Evolutionary conservation across 108 stramenopile species (phyloP), one percentile per base, ranked within the genome.

Genomic region (Epithemia pelagica): DNA sequence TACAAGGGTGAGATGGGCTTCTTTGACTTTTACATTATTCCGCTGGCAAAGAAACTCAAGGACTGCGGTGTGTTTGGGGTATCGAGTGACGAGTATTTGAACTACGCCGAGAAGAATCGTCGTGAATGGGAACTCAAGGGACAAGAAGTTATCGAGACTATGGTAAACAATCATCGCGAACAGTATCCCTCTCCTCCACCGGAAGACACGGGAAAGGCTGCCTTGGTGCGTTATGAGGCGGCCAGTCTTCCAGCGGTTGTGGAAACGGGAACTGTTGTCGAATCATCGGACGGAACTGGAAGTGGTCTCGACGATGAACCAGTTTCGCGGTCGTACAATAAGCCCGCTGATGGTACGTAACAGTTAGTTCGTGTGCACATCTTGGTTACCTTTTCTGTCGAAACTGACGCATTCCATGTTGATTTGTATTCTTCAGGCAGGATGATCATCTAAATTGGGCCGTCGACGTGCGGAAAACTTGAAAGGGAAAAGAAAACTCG

Each of bases 1-100:
- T 84, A 80, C 64, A 65, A 80, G 37, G 80, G 80, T 66, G 71
- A 84, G 71, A 60, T 84, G 32, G 69, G 65, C 23, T 84, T 84
- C 71, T 81, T 71, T 63, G 75, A 81, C 56, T 61, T 76, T 52
- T 84, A 84, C 58, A 61, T 84, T 24, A 74, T 84, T 54, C 83
- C 83, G 19, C 69, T 84, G 28, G 77, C 83, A 27, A 76, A 72
- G 59, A 84, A 80, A 58, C 65, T 84, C 75, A 37, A 74, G 15
- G 67, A 73, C 24, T 78, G 77, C 32, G 77, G 80, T 22, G 75
- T 78, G 25, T 84, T 84, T 65, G 80, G 79, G 19, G 79, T 75
- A 20, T 62, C 64, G 10, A 70, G 79, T 51, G 77, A 75, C 20
- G 74, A 70, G 57, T 83, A 72, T 68, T 29, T 75, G 27, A 73